phyloP scores from a whole-genome alignment of 768 basidiomycete genomes.

The Agaricus sinodeliciosus region DNA sequence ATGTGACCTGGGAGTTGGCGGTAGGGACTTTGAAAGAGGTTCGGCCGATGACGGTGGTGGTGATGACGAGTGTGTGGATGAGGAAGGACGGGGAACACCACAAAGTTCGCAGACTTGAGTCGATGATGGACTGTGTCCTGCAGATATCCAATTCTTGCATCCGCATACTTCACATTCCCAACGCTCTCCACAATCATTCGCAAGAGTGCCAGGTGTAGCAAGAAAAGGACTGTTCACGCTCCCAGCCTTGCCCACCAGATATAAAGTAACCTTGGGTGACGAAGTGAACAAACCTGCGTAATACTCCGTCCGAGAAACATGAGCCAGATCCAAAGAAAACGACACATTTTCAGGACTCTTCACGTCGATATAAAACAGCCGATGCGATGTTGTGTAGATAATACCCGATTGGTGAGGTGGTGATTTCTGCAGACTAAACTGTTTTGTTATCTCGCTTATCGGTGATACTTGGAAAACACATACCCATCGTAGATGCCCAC shows the following conservation, averaged over 20 bases:
- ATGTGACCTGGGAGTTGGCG: slow-evolving; percentile 19
- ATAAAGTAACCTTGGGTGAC: slow-evolving; percentile 74
- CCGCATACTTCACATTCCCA: slow-evolving; percentile 93
- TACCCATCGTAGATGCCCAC: slow-evolving; percentile 94
- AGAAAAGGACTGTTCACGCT: background rate
- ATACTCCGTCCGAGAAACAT: slow-evolving; percentile 72
- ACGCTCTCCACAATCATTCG: slow-evolving; percentile 17
- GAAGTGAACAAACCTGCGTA: slow-evolving; percentile 90
- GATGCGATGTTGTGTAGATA: slow-evolving; percentile 71
- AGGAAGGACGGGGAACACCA: slow-evolving; percentile 58
- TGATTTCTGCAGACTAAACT: slow-evolving; percentile 70
- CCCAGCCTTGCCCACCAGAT: slow-evolving; percentile 1
- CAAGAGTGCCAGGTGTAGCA: slow-evolving; percentile 34
- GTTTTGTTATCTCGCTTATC: slow-evolving; percentile 22
- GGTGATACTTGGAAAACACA: slow-evolving; percentile 19
- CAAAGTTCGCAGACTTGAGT: slow-evolving; percentile 75
- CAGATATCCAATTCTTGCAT: slow-evolving; percentile 57
- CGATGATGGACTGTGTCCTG: slow-evolving; percentile 63
- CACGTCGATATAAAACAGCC: slow-evolving; percentile 74
- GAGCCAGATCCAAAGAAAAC: slow-evolving; percentile 59
- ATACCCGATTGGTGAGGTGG: slow-evolving; percentile 72
- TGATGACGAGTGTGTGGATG: slow-evolving; percentile 19
- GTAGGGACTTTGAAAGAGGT: slow-evolving; percentile 30
- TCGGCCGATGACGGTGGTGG: slow-evolving; percentile 13
- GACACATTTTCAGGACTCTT: slow-evolving; percentile 46